Base-by-base conservation (phyloP, 495 filamentous ascomycete genomes). In the Penicillium egyptiacum region DNA sequence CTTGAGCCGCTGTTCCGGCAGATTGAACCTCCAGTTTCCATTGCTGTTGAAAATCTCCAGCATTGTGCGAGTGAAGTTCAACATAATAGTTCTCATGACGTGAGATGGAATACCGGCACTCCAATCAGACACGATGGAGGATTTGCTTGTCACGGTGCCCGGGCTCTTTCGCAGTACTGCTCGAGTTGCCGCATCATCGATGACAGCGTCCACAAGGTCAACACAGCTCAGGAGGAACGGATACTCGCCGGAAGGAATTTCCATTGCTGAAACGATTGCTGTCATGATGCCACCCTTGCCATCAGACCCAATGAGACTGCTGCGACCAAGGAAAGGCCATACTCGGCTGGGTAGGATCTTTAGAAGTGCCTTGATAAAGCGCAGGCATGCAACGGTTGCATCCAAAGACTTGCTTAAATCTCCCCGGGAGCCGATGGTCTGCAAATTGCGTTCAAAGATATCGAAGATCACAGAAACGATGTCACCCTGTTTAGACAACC, bases 241-340 rank as follows among this genome's bases (percentile, higher is more conserved):
- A 62, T 90, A 95, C 26, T 86, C 81, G 30, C 87, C 89, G 17
- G 81, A 79, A 16, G 86, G 81, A 53, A 95, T 81, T 63, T 98
- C 94, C 3, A 87, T 79, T 37, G 82, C 83, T 6, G 85, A 87
- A 11, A 95, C 78, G 59, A 97, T 84, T 30, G 82, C 82, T 23
- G 85, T 79, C 56, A 98, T 79, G 45, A 86, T 80, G 12, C 91
- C 88, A 12, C 87, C 87, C 59, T 84, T 83, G 3, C 88, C 83
- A 64, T 88, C 83, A 26, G 81, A 79, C 35, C 86, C 88, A 45
- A 97, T 79, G 23, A 98, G 79, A 41, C 80, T 79, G 67, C 88
- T 95, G 48, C 90, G 80, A 5, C 87, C 81, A 65, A 98, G 83
- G 64, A 92, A 90, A 4, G 91, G 88, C 93, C 93, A 98, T 2